A percentile compares a stretch with the other conserved stretches of the same genome.
Evolutionary conservation across 495 filamentous ascomycete genomes (phyloP).

Genomic region (Aspergillus heteromorphus): DNA sequence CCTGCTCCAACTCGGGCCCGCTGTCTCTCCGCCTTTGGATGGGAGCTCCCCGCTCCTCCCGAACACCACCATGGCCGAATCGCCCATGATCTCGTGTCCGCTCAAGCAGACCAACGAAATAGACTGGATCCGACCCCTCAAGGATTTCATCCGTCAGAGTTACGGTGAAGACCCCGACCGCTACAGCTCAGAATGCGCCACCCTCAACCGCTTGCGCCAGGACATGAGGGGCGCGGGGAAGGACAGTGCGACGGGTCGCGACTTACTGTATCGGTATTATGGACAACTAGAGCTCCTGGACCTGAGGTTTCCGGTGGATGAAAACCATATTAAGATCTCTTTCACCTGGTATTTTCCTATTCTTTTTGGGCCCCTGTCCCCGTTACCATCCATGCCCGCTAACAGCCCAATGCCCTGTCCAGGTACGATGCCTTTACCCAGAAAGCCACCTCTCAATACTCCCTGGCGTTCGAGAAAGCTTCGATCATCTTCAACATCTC

Average conservation of each 20-base stretch:
- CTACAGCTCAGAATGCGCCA: slow-evolving; percentile 90
- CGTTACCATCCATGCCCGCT: neutral
- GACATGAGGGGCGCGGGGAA: slow-evolving; percentile 98
- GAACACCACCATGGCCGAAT: slow-evolving; percentile 58
- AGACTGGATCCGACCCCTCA: slow-evolving; percentile 93
- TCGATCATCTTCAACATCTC: slow-evolving; percentile 99
- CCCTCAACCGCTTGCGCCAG: slow-evolving; percentile 93
- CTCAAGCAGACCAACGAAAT: slow-evolving; percentile 99
- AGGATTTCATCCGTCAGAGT: slow-evolving; percentile 84
- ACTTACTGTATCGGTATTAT: slow-evolving; percentile 95
- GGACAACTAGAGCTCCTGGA: slow-evolving; percentile 94
- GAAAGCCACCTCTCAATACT: slow-evolving; percentile 92
- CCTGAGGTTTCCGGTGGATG: slow-evolving; percentile 92
- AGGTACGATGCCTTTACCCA: slow-evolving; percentile 99
- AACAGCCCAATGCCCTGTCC: neutral
- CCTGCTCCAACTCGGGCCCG: neutral
- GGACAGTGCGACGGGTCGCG: slow-evolving; percentile 90
- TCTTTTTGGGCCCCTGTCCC: neutral
- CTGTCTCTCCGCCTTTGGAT: slow-evolving; percentile 23
- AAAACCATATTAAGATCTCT: slow-evolving; percentile 97
- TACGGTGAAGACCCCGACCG: slow-evolving; percentile 96
- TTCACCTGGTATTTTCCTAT: slow-evolving; percentile 85
- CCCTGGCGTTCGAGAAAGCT: slow-evolving; percentile 94
- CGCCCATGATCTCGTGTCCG: slow-evolving; percentile 88
- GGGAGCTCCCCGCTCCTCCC: slow-evolving; percentile 40